Evolutionary conservation across 2,329 filamentous ascomycete genomes (phyloP).

Genomic region (Hawksworthiomyces lignivorus): DNA sequence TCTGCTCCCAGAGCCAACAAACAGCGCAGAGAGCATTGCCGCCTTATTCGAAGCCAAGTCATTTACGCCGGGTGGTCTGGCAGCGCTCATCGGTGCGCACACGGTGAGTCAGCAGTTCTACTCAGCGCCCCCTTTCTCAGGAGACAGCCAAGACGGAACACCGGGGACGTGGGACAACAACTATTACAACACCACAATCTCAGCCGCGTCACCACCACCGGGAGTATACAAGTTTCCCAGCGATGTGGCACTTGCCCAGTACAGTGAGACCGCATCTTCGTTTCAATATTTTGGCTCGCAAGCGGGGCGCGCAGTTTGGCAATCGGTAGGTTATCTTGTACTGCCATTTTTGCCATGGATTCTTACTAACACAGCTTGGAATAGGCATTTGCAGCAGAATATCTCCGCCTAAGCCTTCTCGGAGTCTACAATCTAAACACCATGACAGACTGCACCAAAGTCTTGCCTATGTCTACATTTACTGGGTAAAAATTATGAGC

Average conservation of each 20-base stretch:
- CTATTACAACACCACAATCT: constrained; percentile 39
- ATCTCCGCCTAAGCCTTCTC: constrained; percentile 45
- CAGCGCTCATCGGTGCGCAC: constrained; percentile 47
- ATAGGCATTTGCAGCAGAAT: constrained; percentile 43
- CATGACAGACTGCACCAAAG: constrained; percentile 47
- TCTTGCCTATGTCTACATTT: constrained; percentile 28
- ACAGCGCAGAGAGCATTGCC: constrained; percentile 33
- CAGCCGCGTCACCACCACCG: constrained; percentile 17
- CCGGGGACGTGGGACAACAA: constrained; percentile 41
- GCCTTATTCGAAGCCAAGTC: constrained; percentile 41
- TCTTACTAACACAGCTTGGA: not conserved
- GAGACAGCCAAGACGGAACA: constrained; percentile 36
- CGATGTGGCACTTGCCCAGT: constrained; percentile 31
- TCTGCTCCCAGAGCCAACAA: constrained; percentile 35
- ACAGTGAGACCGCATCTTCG: constrained; percentile 27
- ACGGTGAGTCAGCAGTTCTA: constrained; percentile 38
- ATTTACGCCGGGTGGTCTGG: constrained; percentile 39
- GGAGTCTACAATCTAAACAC: constrained; percentile 49
- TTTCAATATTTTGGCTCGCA: constrained; percentile 29
- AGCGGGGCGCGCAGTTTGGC: constrained; percentile 31
- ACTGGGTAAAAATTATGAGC: not conserved
- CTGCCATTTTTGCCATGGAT: not conserved
- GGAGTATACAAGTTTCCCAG: constrained; percentile 31
- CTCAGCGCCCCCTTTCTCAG: constrained; percentile 29
- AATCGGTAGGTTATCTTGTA: constrained; percentile 23